These are phyloP conservation scores for Alectoria sarmentosa DNA, from an alignment of 495 filamentous ascomycete genomes.

Conservation along the genomic window DNA sequence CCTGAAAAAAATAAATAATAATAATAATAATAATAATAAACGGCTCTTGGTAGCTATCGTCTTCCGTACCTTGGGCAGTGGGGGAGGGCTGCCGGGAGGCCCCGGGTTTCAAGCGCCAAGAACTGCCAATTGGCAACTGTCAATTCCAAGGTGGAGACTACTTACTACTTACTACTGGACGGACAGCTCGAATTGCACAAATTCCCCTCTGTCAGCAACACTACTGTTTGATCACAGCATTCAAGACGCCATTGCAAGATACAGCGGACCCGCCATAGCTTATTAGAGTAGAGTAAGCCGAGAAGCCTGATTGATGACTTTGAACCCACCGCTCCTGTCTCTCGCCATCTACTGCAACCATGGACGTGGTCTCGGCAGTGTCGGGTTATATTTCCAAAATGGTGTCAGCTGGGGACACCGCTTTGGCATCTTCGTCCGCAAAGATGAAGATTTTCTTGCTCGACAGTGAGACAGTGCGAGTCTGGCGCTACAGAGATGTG, in stretches of 20 bases:
- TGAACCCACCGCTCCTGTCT: not conserved
- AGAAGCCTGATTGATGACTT: not conserved
- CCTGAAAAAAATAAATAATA: too few relatives aligned
- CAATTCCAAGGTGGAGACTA: too few relatives aligned
- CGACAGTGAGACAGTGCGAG: constrained; percentile 82
- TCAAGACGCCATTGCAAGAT: not conserved
- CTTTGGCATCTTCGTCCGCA: constrained; percentile 60
- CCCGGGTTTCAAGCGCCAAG: too few relatives aligned
- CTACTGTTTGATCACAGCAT: not conserved
- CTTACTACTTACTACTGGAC: too few relatives aligned
- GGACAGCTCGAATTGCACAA: not conserved
- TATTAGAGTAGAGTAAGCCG: too few relatives aligned
- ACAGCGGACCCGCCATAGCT: not conserved
- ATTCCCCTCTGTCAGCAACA: not conserved
- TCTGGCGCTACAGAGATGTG: constrained; percentile 19
- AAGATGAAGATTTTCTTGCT: constrained; percentile 99
- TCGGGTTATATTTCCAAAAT: constrained; percentile 97
- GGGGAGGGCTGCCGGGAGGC: too few relatives aligned
- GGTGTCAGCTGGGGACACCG: constrained; percentile 76
- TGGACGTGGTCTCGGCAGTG: constrained; percentile 91
- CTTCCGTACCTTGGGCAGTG: too few relatives aligned
- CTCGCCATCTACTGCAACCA: constrained; percentile 31
- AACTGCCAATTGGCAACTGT: too few relatives aligned
- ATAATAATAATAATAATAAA: too few relatives aligned
- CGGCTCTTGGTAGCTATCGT: too few relatives aligned